Evolutionary conservation across 306 rosid species (phyloP).

Genomic region (Biancaea sappan): DNA sequence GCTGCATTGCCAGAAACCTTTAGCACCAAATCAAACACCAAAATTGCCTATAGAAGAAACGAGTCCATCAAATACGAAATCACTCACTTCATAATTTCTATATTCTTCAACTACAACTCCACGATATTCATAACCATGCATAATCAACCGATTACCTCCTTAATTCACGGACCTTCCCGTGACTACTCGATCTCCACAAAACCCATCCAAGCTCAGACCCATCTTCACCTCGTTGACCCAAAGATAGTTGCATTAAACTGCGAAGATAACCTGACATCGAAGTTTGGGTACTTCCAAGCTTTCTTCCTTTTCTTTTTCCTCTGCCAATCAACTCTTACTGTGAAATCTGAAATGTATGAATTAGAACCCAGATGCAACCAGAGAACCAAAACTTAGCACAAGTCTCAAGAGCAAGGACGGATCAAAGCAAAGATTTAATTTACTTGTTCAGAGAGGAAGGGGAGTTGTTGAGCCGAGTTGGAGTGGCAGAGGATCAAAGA

Average conservation of each 20-base stretch:
- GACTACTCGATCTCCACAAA: slow-evolving; percentile 38
- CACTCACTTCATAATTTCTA: slow-evolving; percentile 38
- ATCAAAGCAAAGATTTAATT: too few relatives aligned
- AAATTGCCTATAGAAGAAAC: slow-evolving; percentile 52
- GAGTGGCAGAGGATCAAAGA: too few relatives aligned
- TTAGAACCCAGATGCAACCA: too few relatives aligned
- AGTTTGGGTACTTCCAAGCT: slow-evolving; percentile 37
- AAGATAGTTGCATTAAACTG: slow-evolving; percentile 11
- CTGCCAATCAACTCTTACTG: not conserved
- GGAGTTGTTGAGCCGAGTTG: too few relatives aligned
- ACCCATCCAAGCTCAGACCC: slow-evolving; percentile 24
- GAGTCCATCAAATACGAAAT: slow-evolving; percentile 41
- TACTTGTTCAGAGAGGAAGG: too few relatives aligned
- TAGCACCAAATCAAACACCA: slow-evolving; percentile 52
- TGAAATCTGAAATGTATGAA: slow-evolving; percentile 41
- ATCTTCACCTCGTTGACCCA: slow-evolving; percentile 44
- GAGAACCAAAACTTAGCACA: too few relatives aligned
- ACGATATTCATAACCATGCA: slow-evolving; percentile 40
- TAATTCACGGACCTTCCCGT: slow-evolving; percentile 21
- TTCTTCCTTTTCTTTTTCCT: slow-evolving; percentile 5
- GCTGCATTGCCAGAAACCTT: slow-evolving; percentile 61
- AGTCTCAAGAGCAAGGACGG: too few relatives aligned
- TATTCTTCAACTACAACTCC: slow-evolving; percentile 29
- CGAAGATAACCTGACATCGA: slow-evolving; percentile 16
- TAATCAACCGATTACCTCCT: slow-evolving; percentile 23